Base-by-base conservation (phyloP, 2,329 filamentous ascomycete genomes). In the Sordariomycetes sp. region DNA sequence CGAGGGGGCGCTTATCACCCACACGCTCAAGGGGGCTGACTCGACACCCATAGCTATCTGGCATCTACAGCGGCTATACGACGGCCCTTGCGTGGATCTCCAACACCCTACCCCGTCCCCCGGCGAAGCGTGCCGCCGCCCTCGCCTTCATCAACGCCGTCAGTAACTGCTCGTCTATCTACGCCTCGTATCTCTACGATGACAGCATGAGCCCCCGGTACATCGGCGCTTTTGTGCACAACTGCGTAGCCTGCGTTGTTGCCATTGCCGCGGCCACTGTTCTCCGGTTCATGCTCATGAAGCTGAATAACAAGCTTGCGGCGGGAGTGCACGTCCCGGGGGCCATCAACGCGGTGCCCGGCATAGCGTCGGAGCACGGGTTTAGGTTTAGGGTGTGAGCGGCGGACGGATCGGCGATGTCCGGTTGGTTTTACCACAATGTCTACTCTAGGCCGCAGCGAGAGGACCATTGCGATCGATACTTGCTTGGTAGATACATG, bases 41-140 rank as follows among this genome's bases (percentile, higher is more conserved):
- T 4, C n/a, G 22, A 12, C 7, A 22, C 20, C 51, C 34, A 22
- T 36, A 72, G 72, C 72, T 81, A 1, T 75, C 80, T 0, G 79
- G 81, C 0, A 72, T 85, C 2, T 87, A 87, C 64, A 77, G 79
- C 1, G 79, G 81, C 53, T 89, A 84, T 64, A 86, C 86, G 0
- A 84, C 88, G 1, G 76, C 77, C 1, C 72, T 89, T 3, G 79
- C 84, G 2, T 94, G 88, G 88, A 89, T 91, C 61, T 82, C 79
- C 53, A 89, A 87, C 65, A 86, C 84, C 1, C 76, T 92, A 55
- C 87, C 87, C 0, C 80, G 87, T 5, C 88, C 89, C 3, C 85
- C 87, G 0, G 83, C 87, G 2, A 91, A 91, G 72, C 79, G 86
- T 59, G 76, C 76, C 1, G 74, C 86, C 0, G 86, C 86, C 0